Conservation (phyloP, 2,329 filamentous ascomycete genomes). For the Raffaelea albimanens region DNA sequence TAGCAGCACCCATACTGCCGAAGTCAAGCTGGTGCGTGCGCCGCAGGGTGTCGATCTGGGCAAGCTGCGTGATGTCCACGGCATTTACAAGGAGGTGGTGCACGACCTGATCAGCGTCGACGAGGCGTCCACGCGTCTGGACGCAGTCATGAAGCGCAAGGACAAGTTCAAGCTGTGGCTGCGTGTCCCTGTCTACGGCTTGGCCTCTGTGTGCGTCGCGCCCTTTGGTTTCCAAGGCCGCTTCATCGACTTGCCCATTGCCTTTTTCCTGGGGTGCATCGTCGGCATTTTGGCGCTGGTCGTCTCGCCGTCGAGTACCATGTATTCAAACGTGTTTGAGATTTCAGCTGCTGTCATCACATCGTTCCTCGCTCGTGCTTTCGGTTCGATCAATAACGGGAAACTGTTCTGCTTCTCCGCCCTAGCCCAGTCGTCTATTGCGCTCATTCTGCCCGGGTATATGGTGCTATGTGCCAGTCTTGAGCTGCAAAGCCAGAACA, state of each 20-base stretch:
- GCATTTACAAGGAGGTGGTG: slow-evolving; percentile 75
- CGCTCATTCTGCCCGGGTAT: slow-evolving; percentile 63
- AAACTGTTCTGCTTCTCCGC: slow-evolving; percentile 62
- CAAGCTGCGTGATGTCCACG: slow-evolving; percentile 63
- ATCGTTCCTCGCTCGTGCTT: slow-evolving; percentile 58
- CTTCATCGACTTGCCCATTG: slow-evolving; percentile 67
- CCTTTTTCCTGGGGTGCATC: slow-evolving; percentile 65
- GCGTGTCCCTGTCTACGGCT: slow-evolving; percentile 59
- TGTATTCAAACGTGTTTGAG: slow-evolving; percentile 45
- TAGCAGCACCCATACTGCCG: slow-evolving; percentile 61
- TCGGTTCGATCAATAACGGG: slow-evolving; percentile 53
- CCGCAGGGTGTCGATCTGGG: slow-evolving; percentile 64
- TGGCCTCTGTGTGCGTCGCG: slow-evolving; percentile 66
- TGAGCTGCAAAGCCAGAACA: slow-evolving; percentile 59
- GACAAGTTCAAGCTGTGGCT: slow-evolving; percentile 41
- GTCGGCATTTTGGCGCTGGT: slow-evolving; percentile 68
- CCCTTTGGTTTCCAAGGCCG: slow-evolving; percentile 73
- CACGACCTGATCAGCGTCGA: slow-evolving; percentile 67
- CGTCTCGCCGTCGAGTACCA: slow-evolving; percentile 57
- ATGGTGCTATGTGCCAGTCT: slow-evolving; percentile 51
- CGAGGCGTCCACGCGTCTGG: slow-evolving; percentile 54
- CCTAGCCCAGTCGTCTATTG: slow-evolving; percentile 63
- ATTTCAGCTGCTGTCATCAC: slow-evolving; percentile 48
- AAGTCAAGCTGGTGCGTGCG: slow-evolving; percentile 64
- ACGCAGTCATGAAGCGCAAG: slow-evolving; percentile 39